These are phyloP conservation scores for Aspergillus unguis DNA, from an alignment of 2,329 filamentous ascomycete species.

Conservation along the genomic window DNA sequence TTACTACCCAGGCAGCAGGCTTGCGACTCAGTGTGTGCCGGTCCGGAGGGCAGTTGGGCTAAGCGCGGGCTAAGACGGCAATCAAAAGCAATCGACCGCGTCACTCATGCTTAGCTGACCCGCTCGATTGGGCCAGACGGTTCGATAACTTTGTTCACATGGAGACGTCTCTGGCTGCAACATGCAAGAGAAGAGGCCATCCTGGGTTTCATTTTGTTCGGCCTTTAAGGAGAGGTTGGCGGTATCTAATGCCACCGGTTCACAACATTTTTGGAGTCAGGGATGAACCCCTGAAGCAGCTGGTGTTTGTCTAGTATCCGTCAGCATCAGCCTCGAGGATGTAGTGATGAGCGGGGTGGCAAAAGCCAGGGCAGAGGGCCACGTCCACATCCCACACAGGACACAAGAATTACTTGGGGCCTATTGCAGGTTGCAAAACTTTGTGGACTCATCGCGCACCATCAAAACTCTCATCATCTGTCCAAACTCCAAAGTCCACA, in stretches of 20 bases:
- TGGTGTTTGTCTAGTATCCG: background rate
- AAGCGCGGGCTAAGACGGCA: slow-evolving; percentile 8
- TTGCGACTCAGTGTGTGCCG: background rate
- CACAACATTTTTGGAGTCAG: background rate
- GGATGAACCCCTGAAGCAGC: background rate
- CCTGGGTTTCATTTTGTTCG: background rate
- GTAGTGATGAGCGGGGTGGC: background rate
- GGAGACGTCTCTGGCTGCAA: background rate
- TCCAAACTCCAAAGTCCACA: too few species aligned
- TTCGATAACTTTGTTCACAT: background rate
- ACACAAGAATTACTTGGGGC: background rate
- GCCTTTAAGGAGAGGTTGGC: background rate
- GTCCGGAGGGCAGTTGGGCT: slow-evolving; percentile 9
- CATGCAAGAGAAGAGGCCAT: background rate
- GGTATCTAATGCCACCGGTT: background rate
- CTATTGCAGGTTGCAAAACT: too few species aligned
- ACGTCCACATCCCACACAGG: background rate
- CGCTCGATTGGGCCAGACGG: slow-evolving; percentile 4
- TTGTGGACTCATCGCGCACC: too few species aligned
- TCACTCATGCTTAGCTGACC: background rate
- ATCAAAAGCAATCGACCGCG: background rate
- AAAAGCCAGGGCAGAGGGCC: background rate
- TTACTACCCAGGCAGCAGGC: background rate
- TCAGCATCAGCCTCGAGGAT: too few species aligned
- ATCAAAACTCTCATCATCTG: too few species aligned